phyloP scores from a whole-genome alignment of 768 basidiomycete genomes.

The Russula emetica region DNA sequence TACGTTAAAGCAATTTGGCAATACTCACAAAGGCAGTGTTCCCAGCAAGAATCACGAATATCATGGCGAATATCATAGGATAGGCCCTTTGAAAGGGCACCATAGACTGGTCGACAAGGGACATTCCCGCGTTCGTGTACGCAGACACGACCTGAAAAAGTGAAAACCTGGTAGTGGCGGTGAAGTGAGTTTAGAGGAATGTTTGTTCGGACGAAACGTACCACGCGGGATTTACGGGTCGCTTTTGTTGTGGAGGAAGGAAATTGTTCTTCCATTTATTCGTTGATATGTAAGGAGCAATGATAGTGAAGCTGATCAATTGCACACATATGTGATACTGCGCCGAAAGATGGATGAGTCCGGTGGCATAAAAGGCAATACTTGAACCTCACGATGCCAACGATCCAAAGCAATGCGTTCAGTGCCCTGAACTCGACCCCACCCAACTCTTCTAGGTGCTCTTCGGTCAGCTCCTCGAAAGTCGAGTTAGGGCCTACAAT shows the following conservation, averaged over 20 bases:
- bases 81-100: slow-evolving; percentile 86
- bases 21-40: slow-evolving; percentile 88
- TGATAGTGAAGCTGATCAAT: slow-evolving; percentile 61
- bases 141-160: slow-evolving; percentile 81
- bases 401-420: slow-evolving; percentile 75
- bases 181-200: not conserved
- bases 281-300: slow-evolving; percentile 75
- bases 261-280: slow-evolving; percentile 59
- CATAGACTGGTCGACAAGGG: slow-evolving; percentile 87
- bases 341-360: slow-evolving; percentile 3
- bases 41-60: slow-evolving; percentile 78
- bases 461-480: slow-evolving; percentile 64
- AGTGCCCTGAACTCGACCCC: slow-evolving; percentile 91
- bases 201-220: slow-evolving; percentile 33
- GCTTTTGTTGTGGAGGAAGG: slow-evolving; percentile 52
- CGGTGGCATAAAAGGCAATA: not conserved
- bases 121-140: slow-evolving; percentile 86
- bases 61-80: slow-evolving; percentile 68
- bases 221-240: slow-evolving; percentile 61
- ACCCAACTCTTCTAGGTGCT: slow-evolving; percentile 87
- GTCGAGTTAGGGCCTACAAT: slow-evolving; percentile 77
- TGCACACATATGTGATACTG: slow-evolving; percentile 81
- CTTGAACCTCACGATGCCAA: slow-evolving; percentile 54
- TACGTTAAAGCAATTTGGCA: slow-evolving; percentile 1
- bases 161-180: slow-evolving; percentile 57